Base-by-base conservation (phyloP, 148 eudicot species). In the Fallopia convolvulus region DNA sequence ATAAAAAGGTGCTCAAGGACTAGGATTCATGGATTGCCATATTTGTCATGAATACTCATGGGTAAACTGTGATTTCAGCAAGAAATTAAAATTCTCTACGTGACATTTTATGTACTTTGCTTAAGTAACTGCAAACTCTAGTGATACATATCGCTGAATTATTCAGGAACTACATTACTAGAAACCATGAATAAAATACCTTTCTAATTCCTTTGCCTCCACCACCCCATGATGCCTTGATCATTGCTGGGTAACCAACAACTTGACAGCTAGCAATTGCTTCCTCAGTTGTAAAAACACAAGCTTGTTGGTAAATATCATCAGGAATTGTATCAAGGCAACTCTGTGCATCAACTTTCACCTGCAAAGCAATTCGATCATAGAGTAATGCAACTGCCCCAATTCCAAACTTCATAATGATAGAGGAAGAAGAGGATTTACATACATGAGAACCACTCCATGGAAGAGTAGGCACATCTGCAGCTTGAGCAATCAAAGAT, bases 151-250 rank as follows among this genome's bases (percentile, higher is more conserved):
- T n/a, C 7, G 33, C 6, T 58, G 65, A 58, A 14, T 52, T 15
- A 52, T 52, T 20, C 6, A 52, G 32, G 47, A 42, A 52, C 17
- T 41, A 32, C 73, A 44, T 44, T 44, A 9, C 47, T 44, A 55
- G 13, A 32, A 77, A 74, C 18, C 48, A 26, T 40, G 48, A 85
- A 76, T 6, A 74, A 86, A 80, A 53, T 41, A 96, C 99, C 99
- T 96, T 96, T 87, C 99, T 88, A 76, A 96, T 96, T 81, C 99
- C 99, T 90, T 96, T 96, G 73, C 99, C 99, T 81, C 99, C 99
- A 72, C 99, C 99, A 63, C 99, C 99, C 99, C 98, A 96, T 40
- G 99, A 96, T 74, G 99, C 99, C 85, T 96, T 96, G 36, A 96
- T 96, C 99, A 96, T 96, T 74, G 99, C 98, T 14, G 99, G 99